Percentiles rank a stretch among this genome's conserved stretches.
These are phyloP conservation scores for Sporothrix protearum DNA, from an alignment of 2,329 filamentous ascomycete genomes.

Conservation along the genomic window DNA sequence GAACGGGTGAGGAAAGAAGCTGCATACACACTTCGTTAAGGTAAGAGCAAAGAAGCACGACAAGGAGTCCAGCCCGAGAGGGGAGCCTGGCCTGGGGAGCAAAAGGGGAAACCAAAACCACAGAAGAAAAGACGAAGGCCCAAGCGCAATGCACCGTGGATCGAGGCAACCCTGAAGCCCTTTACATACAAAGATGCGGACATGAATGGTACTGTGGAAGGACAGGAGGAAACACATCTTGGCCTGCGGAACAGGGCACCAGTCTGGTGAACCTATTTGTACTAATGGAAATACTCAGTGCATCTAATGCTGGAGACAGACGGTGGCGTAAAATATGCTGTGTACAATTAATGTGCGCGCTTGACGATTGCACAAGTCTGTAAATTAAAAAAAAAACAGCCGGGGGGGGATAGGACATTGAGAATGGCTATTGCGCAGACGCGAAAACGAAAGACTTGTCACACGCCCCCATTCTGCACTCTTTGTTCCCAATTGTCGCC, in stretches of 20 bases:
- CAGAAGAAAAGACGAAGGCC: conserved; percentile 9
- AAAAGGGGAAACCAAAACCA: neutral
- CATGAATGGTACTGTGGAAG: neutral
- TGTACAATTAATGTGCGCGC: neutral
- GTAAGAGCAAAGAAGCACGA: neutral
- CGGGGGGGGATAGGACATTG: neutral
- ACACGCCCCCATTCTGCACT: neutral
- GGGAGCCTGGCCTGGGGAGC: neutral
- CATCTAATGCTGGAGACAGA: too few relatives aligned
- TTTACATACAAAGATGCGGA: neutral
- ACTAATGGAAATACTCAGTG: neutral
- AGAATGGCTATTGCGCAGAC: neutral
- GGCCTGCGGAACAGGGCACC: too few relatives aligned
- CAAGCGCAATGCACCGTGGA: neutral
- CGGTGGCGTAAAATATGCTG: neutral
- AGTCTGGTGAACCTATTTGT: neutral
- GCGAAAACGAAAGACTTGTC: neutral
- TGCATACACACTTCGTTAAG: neutral
- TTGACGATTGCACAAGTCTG: neutral
- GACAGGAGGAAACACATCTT: neutral
- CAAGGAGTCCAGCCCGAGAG: neutral
- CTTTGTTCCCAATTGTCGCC: neutral
- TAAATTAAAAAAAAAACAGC: neutral
- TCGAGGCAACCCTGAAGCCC: neutral
- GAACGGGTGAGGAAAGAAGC: neutral